Base-by-base conservation (phyloP, 257 asterid genomes). In the Vinca minor region DNA sequence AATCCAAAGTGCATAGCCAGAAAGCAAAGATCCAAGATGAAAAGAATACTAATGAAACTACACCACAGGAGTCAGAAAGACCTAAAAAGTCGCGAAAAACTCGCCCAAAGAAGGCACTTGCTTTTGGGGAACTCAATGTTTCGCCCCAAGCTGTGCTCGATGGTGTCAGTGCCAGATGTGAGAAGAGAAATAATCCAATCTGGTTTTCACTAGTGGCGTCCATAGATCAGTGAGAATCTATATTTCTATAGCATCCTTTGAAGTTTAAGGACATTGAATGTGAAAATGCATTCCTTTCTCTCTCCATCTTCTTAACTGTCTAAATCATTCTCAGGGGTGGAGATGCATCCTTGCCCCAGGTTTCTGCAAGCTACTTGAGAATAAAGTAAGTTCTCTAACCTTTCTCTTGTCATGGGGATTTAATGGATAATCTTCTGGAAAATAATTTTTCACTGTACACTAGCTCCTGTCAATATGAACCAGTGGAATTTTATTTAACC, bases 181-280 rank as follows among this genome's bases (percentile, higher is more conserved):
- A 85, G 53, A 73, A 82, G 77, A 83, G 76, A 80, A 77, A 63
- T 68, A 69, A 77, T 73, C 94, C 99, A 17, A 75, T 93, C 69
- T 93, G 99, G 99, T 89, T 93, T 78, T 85, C 97, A 3, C 80
- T 91, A 54, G 85, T 87, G 73, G 94, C 95, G 63, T 74, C 87
- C 25, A 89, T 83, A 64, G 88, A 86, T 60, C 85, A 77, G 99
- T 93, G 75, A 81, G 96, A 67, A 74, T 65, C 68, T 56, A 72
- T 65, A 57, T 58, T 42, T 50, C 41, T 29, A 29, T 48, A 32
- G 34, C 18, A 23, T 35, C 25, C 57, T 48, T 53, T 54, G 63
- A 67, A 54, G 4, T 62, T 70, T 57, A 49, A 25, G 52, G 46
- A 21, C 45, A 29, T 32, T 61, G 61, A 63, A 47, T 65, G 17